Conservation (phyloP, 345 rosid genomes). For the Aurinia saxatilis region DNA sequence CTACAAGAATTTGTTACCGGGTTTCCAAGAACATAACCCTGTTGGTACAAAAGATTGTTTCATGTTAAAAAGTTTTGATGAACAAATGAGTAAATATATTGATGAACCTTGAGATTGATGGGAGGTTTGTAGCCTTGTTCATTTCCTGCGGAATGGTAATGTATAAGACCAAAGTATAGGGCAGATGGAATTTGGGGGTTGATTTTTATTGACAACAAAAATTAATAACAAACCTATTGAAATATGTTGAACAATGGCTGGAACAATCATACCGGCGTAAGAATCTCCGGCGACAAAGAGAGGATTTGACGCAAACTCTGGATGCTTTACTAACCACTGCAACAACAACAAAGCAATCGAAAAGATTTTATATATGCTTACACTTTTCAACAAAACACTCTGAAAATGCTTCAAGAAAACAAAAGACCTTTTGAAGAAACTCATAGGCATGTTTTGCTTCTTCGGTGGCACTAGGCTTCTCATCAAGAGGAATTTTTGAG, state of each 20-base stretch:
- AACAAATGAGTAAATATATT: neutral
- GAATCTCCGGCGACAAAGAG: conserved; percentile 4
- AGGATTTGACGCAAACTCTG: conserved; percentile 1
- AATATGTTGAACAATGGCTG: neutral
- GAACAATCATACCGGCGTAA: neutral
- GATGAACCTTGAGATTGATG: conserved; percentile 47
- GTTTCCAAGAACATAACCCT: conserved; percentile 75
- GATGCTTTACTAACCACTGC: conserved; percentile 4
- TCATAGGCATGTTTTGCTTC: conserved; percentile 22
- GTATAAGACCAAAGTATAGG: too few species aligned
- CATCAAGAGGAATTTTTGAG: conserved; percentile 25
- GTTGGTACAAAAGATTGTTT: neutral
- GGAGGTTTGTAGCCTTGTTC: conserved; percentile 32
- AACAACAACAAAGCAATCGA: neutral
- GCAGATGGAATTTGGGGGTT: too few species aligned
- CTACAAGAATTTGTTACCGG: conserved; percentile 33
- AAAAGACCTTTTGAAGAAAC: conserved; percentile 5
- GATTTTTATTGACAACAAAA: too few species aligned
- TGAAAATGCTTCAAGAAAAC: too few species aligned
- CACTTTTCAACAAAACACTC: too few species aligned
- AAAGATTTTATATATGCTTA: too few species aligned
- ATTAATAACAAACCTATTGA: neutral
- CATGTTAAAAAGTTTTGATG: neutral
- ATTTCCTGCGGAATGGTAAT: conserved; percentile 32
- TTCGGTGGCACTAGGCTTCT: conserved; percentile 33